These are phyloP conservation scores for Euphorbia pulcherrima DNA, from an alignment of 345 rosid genomes.

Conservation along the genomic window DNA sequence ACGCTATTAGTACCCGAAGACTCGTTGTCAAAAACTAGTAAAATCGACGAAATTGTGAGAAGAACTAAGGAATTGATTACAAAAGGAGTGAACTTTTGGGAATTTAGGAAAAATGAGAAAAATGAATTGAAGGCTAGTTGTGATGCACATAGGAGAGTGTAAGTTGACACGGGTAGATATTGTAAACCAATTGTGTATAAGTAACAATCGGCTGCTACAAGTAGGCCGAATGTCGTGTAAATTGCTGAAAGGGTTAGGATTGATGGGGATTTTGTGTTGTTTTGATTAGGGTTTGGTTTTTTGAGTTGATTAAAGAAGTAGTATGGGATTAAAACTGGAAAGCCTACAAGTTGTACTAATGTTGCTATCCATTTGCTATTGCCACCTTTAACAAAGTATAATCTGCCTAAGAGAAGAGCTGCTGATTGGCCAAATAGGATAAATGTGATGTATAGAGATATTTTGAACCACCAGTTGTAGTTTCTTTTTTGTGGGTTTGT, in stretches of 20 bases:
- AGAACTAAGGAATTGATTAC: constrained; percentile 11
- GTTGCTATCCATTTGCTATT: constrained; percentile 36
- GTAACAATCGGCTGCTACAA: constrained; percentile 20
- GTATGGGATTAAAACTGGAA: constrained; percentile 32
- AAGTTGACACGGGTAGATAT: constrained; percentile 38
- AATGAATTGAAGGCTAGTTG: constrained; percentile 46
- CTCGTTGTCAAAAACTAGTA: constrained; percentile 7
- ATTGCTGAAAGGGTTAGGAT: background rate
- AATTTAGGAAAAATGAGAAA: constrained; percentile 38
- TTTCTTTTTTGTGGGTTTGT: background rate
- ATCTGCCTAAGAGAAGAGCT: constrained; percentile 19
- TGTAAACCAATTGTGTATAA: constrained; percentile 23
- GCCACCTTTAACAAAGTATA: constrained; percentile 30
- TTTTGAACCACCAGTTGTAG: constrained; percentile 10
- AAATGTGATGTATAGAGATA: constrained; percentile 5
- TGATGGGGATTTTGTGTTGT: background rate
- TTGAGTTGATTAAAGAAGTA: constrained; percentile 15
- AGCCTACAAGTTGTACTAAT: constrained; percentile 35
- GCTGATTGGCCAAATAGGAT: constrained; percentile 20
- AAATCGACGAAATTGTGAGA: constrained; percentile 17
- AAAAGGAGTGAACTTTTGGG: constrained; percentile 22
- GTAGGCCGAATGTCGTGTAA: constrained; percentile 26
- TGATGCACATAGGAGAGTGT: constrained; percentile 38
- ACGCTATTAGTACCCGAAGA: background rate
- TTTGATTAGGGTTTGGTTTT: background rate